Conservation (phyloP, 208 protist species). For the Trichomonas tenax region DNA sequence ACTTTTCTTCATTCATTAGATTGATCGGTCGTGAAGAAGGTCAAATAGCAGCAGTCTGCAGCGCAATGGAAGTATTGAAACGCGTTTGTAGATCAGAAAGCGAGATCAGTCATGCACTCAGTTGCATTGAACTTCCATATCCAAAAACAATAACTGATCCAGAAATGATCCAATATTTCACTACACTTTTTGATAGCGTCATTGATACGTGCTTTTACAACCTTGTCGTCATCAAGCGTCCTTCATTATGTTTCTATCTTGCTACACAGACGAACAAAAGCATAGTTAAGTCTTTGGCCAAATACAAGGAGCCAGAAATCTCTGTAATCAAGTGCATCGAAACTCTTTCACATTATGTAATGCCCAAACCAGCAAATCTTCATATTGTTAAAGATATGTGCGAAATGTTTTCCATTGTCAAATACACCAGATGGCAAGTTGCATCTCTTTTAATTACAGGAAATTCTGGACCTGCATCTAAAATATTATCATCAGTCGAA, state of each 20-base stretch:
- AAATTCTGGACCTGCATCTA: background rate
- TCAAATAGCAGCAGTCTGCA: background rate
- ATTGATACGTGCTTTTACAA: background rate
- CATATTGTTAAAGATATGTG: background rate
- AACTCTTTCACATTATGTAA: background rate
- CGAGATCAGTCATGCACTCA: background rate
- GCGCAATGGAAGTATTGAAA: background rate
- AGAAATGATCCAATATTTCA: background rate
- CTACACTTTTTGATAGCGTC: background rate
- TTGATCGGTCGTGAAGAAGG: background rate
- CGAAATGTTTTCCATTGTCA: background rate
- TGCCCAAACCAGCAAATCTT: background rate
- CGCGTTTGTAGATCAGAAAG: background rate
- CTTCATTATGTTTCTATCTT: background rate
- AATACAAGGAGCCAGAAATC: background rate
- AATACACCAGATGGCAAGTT: background rate
- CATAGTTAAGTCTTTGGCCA: background rate
- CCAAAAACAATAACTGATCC: background rate
- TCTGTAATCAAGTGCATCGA: background rate
- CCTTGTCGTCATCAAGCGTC: background rate
- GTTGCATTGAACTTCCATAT: background rate
- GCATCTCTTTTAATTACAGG: background rate
- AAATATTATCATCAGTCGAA: background rate
- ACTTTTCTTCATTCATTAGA: background rate
- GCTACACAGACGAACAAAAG: background rate